Base-by-base conservation (phyloP, 2,329 filamentous ascomycete species). In the Aspergillus fumigatiaffinis region DNA sequence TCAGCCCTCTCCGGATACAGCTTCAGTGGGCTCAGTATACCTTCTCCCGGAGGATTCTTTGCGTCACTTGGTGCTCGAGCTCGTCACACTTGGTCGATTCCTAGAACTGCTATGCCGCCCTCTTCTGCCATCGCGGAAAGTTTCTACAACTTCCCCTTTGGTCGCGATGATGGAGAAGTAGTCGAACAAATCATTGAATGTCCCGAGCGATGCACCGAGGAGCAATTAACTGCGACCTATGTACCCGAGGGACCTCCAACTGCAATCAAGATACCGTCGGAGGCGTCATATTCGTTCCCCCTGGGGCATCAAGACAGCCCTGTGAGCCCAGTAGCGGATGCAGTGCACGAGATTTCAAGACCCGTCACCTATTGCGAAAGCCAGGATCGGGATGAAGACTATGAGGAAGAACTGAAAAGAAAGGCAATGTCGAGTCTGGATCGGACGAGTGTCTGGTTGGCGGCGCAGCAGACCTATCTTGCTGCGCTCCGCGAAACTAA, bases 1-100 rank as follows among this genome's bases (percentile, higher is more conserved):
- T 84, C 84, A 47, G 81, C 80, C 56, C 75, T 81, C 56, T 88
- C 87, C 14, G 79, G 87, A 14, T 87, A 87, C 55, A 89, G 87
- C 42, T 82, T 97, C 60, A 92, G 90, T 21, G 87, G 84, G 58
- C 82, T 97, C 21, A 92, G 92, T 26, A 92, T 97, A 35, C 93
- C 92, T 5, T 97, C 93, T 0, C 93, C 93, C 0, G 89, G 91
- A 26, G 91, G 89, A 0, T 97, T 97, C 80, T 97, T 97, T 75
- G 90, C 90, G 2, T 91, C 89, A 0, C 82, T 97, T 28, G 90
- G 89, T 41, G 85, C 88, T 3, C 84, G 85, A 53, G 86, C 88
- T 41, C 86, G 92, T 53, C 86, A 87, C 68, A 94, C 92, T 12
- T 97, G 93, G 93, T 86, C 91, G 67, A 77, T 87, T 58, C 80